Conservation (phyloP, 2,329 filamentous ascomycete species). For the Verticillium longisporum region DNA sequence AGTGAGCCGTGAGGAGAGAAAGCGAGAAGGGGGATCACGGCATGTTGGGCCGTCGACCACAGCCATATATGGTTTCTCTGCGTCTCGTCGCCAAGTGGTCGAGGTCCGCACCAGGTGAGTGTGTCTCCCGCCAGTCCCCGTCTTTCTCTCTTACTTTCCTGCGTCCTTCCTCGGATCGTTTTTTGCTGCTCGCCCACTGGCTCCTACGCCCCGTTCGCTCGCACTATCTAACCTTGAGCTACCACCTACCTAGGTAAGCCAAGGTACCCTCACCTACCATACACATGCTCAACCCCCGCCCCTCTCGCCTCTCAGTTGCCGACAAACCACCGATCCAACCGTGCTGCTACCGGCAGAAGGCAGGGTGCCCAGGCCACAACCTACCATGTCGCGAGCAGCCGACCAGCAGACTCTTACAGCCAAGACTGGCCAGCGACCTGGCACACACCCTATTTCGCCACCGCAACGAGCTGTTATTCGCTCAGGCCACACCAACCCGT, state of each 20-base stretch:
- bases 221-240: too few relatives aligned
- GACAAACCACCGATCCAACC: not conserved
- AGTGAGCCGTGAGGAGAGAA: constrained; percentile 1
- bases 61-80: constrained; percentile 2
- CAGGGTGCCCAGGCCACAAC: not conserved
- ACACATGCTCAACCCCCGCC: not conserved
- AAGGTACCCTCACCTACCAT: too few relatives aligned
- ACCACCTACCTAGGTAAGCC: too few relatives aligned
- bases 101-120: not conserved
- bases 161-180: not conserved
- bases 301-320: not conserved
- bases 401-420: constrained; percentile 1
- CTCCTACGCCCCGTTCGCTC: too few relatives aligned
- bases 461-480: not conserved
- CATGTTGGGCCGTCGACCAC: not conserved
- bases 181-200: not conserved
- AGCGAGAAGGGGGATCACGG: not conserved
- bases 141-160: not conserved
- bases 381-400: not conserved
- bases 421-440: not conserved
- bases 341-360: not conserved
- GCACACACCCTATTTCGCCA: not conserved
- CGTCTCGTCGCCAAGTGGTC: not conserved
- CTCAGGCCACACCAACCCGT: not conserved
- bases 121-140: not conserved